Base-by-base conservation (phyloP, 768 basidiomycete genomes). In the Hemileccinum impolitum region DNA sequence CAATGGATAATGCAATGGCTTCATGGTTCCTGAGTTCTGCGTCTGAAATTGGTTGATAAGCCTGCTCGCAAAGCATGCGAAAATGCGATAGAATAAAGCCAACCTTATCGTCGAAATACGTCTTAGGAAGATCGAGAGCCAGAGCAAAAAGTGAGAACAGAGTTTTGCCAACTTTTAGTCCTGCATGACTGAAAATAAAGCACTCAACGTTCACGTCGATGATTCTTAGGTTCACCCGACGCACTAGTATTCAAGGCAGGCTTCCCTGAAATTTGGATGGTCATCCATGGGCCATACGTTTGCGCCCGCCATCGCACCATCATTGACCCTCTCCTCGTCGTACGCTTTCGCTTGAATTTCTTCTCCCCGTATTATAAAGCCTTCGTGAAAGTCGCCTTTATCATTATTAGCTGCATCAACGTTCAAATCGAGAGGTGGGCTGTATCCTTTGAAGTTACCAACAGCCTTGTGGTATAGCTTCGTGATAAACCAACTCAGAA, bases 321-420 rank as follows among this genome's bases (percentile, higher is more conserved):
- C 73, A 7, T 75, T 59, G 30, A 57, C 34, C 50, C 64, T 57
- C 39, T 67, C 58, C 43, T 63, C 56, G 51, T 68, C 61, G 21
- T 54, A 30, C 0, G 26, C 47, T 48, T 61, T 61, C 8, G 58
- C 48, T 11, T 71, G 57, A 0, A 77, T 61, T 21, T 72, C 67
- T 61, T 91, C 87, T 76, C 80, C 85, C 3, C 90, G 90, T 48
- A 95, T 75, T 57, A 93, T 86, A 64, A 94, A 95, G 3, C 87
- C 92, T 64, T 97, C 93, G 61, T 94, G 90, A 46, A 94, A 67
- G 62, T 97, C 94, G 1, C 93, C 93, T n/a, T 78, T 70, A 40
- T 79, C 78, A 19, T 77, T 71, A 41, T 81, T 80, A 8, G 56
- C 49, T 0, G 88, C 82, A 58, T 93, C 79, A 45, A 83, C 86